A percentile compares a stretch with the other conserved stretches of the same genome.
Evolutionary conservation across 768 basidiomycete species (phyloP).

Genomic region (Calocybe cyanea): DNA sequence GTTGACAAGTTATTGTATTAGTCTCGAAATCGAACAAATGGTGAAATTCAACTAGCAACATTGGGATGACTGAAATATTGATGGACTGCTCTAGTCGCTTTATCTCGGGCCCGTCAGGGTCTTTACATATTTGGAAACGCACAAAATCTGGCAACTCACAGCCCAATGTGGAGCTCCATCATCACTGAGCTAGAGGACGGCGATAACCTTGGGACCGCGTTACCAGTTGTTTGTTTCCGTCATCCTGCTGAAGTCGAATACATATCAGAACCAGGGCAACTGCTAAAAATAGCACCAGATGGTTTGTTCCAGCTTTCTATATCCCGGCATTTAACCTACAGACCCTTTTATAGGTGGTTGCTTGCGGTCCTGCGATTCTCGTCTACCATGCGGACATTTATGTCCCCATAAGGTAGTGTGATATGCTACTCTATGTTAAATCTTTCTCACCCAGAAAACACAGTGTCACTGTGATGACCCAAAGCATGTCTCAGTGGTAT

Average conservation of each 20-base stretch:
- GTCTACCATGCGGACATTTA: constrained; percentile 57
- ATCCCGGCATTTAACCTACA: not conserved
- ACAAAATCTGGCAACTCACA: constrained; percentile 42
- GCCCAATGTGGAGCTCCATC: constrained; percentile 54
- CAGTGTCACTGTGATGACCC: constrained; percentile 64
- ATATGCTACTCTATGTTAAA: not conserved
- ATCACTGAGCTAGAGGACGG: constrained; percentile 51
- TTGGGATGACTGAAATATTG: not conserved
- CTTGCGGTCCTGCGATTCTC: constrained; percentile 47
- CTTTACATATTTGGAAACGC: constrained; percentile 73
- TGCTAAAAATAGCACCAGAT: constrained; percentile 51
- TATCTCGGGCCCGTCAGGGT: constrained; percentile 73
- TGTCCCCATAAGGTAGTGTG: constrained; percentile 55
- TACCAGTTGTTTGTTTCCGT: constrained; percentile 55
- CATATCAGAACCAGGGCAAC: constrained; percentile 48
- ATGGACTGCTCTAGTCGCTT: constrained; percentile 41
- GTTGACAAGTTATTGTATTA: not conserved
- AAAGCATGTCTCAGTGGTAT: constrained; percentile 44
- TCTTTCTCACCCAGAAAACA: not conserved
- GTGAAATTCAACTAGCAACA: constrained; percentile 53
- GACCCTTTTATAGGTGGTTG: constrained; percentile 53
- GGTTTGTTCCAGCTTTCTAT: constrained; percentile 30
- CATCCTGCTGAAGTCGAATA: constrained; percentile 42
- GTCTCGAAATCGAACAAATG: constrained; percentile 32
- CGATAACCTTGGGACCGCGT: constrained; percentile 43